Conservation (phyloP, 169 alveolate species). For the Theileria orientalis region DNA sequence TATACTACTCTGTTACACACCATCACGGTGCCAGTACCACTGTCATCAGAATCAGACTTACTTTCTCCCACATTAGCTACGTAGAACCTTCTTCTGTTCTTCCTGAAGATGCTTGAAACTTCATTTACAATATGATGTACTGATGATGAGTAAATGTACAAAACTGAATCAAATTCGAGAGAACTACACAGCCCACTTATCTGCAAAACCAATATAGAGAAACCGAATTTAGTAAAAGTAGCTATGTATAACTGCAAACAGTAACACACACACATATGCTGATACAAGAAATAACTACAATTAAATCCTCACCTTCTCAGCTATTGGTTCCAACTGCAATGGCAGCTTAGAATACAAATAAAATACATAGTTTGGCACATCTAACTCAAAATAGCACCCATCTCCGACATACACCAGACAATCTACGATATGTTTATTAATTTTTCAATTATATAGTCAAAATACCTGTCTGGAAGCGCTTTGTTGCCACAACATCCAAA, state of each 20-base stretch:
- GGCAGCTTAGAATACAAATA: neutral
- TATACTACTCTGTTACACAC: too few relatives aligned
- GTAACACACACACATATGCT: too few relatives aligned
- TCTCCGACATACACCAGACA: conserved; percentile 56
- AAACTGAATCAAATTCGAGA: neutral
- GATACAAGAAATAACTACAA: neutral
- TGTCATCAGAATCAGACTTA: too few relatives aligned
- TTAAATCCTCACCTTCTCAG: neutral
- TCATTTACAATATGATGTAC: conserved; percentile 24
- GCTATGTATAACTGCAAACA: too few relatives aligned
- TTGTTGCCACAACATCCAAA: conserved; percentile 49
- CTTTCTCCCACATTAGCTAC: too few relatives aligned
- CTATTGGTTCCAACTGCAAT: conserved; percentile 4
- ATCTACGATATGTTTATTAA: conserved; percentile 4
- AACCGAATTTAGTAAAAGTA: neutral
- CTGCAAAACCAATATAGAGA: neutral
- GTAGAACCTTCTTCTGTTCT: too few relatives aligned
- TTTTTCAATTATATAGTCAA: neutral
- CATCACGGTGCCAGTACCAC: too few relatives aligned
- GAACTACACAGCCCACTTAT: neutral
- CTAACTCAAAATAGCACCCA: conserved; percentile 37
- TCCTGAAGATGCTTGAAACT: too few relatives aligned
- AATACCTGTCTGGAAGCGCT: conserved; percentile 46
- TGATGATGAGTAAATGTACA: conserved; percentile 19
- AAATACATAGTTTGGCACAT: conserved; percentile 9